These are phyloP conservation scores for Pulveroboletus frians DNA, from an alignment of 768 basidiomycete genomes.

Conservation along the genomic window DNA sequence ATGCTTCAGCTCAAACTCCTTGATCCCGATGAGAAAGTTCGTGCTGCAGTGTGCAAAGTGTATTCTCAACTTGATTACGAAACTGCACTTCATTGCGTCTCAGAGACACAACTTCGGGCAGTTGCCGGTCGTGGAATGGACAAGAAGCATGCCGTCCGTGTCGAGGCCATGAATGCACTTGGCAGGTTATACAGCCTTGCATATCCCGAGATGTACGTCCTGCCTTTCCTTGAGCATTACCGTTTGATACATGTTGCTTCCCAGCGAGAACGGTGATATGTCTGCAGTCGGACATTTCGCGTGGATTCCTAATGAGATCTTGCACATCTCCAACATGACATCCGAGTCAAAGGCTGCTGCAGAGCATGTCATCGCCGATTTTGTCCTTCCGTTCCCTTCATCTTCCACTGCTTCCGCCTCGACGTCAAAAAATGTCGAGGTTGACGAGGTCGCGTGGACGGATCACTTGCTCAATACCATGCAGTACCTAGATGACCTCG, in stretches of 20 bases:
- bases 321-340: conserved; percentile 49
- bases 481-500: conserved; percentile 58
- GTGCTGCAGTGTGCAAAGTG: conserved; percentile 76
- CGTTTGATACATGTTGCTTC: background rate
- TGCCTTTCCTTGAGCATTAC: background rate
- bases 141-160: conserved; percentile 70
- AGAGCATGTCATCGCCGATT: conserved; percentile 65
- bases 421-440: conserved; percentile 43
- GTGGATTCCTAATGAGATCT: conserved; percentile 84
- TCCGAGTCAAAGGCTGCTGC: conserved; percentile 59
- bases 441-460: conserved; percentile 82
- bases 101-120: conserved; percentile 51
- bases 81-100: conserved; percentile 77
- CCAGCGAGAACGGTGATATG: conserved; percentile 74
- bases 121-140: conserved; percentile 75
- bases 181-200: conserved; percentile 78
- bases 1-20: conserved; percentile 58
- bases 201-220: conserved; percentile 80
- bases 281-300: conserved; percentile 74
- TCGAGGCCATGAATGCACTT: conserved; percentile 71
- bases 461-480: conserved; percentile 74
- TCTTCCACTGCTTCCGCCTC: conserved; percentile 34
- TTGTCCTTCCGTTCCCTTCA: conserved; percentile 75
- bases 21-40: conserved; percentile 90
- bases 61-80: conserved; percentile 89